Base-by-base conservation (phyloP, 345 rosid genomes). In the Melastoma malabathricum region DNA sequence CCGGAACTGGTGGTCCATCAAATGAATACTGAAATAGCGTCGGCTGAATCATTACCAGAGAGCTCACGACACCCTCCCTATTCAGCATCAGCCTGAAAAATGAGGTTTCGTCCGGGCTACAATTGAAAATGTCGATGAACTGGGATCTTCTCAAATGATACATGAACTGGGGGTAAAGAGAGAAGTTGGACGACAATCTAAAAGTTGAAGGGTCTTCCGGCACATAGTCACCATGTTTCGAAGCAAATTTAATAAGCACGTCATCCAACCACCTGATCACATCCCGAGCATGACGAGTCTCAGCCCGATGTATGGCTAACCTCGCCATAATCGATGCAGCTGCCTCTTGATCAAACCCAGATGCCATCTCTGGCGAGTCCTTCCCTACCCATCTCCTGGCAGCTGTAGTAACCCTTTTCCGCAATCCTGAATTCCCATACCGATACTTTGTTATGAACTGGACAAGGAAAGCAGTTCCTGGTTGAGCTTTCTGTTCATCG, bases 111-210 rank as follows among this genome's bases (percentile, higher is more conserved):
- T 92, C 97, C 0, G 97, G 98, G 13, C 80, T 65, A 51, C 84
- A 71, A 72, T 92, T 84, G 62, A 87, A 87, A 54, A 92, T 90
- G 54, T 92, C 90, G n/a, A 92, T 76, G 59, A 92, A 92, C 68
- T 92, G 97, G 51, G 98, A 92, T 76, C 98, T 82, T 58, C 98
- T 69, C 56, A 92, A 69, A 64, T 92, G 77, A 67, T 71, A 92
- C 96, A 92, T 87, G 73, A 92, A 92, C 74, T 87, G 98, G 4
- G 98, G 98, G 39, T 75, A 92, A 31, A 92, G 85, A 12, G 98
- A 84, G 73, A 92, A 87, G 68, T 80, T 87, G 1, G 96, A 69
- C 29, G 97, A 77, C 49, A 92, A 62, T 54, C 94, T 78, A 65
- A 84, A 92, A 47, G 98, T 82, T 18, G 90, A 82, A n/a, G 97